phyloP scores from a whole-genome alignment of 352 stramenopile genomes.

The Thalassiosira livingstoniorum region DNA sequence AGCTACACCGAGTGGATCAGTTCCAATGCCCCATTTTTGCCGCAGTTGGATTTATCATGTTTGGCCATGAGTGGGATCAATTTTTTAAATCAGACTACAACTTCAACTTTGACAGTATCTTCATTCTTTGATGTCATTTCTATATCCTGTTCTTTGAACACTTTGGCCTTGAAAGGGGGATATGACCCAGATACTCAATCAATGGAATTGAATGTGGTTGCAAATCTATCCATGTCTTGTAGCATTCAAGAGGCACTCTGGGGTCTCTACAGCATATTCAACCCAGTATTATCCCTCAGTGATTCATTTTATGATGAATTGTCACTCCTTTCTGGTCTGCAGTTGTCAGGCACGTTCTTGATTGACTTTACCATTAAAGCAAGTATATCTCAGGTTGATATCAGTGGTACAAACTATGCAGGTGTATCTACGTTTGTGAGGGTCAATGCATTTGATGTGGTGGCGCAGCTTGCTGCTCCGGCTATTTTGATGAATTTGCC shows the following conservation, averaged over 20 bases:
- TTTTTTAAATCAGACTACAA: no score
- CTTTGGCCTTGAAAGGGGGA: no score
- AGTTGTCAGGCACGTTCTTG: slow-evolving; percentile 34
- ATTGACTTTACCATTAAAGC: slow-evolving; percentile 51
- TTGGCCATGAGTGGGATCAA: no score
- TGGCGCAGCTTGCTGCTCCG: neutral
- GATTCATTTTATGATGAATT: slow-evolving; percentile 38
- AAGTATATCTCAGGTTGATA: slow-evolving; percentile 21
- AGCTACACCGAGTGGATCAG: no score
- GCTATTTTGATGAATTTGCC: slow-evolving; percentile 1
- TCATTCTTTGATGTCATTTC: no score
- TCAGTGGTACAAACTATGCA: slow-evolving; percentile 17
- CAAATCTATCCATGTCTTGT: no score
- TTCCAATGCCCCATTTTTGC: no score
- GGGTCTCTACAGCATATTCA: slow-evolving; percentile 19
- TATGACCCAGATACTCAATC: no score
- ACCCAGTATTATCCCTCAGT: slow-evolving; percentile 11
- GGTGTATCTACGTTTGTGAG: slow-evolving; percentile 23
- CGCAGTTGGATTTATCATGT: no score
- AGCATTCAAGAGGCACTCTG: slow-evolving; percentile 21
- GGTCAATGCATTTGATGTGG: slow-evolving; percentile 41
- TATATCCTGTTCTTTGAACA: no score
- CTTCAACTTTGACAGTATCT: no score
- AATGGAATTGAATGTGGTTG: no score
- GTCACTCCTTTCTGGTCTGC: slow-evolving; percentile 13